Evolutionary conservation across 1,284 basidiomycete species (phyloP).

Genomic region (Marasmius sp.): DNA sequence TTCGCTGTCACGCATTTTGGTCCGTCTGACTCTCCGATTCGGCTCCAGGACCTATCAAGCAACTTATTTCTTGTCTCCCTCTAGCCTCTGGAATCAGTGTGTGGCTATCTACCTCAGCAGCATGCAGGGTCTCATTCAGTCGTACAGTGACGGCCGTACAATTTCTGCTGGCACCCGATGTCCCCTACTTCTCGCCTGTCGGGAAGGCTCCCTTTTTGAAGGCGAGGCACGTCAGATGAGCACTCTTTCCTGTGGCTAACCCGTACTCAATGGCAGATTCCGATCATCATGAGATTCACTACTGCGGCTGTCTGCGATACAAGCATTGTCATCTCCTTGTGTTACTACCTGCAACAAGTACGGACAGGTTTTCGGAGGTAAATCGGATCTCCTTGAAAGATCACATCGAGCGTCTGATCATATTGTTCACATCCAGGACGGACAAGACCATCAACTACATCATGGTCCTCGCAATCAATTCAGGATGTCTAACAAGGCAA

Average conservation of each 20-base stretch:
- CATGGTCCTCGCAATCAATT: conserved; percentile 31
- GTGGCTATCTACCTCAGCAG: neutral
- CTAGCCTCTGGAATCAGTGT: conserved; percentile 29
- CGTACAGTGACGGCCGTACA: conserved; percentile 25
- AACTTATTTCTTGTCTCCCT: neutral
- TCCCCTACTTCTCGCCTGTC: conserved; percentile 16
- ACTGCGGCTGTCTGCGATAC: conserved; percentile 33
- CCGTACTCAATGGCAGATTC: conserved; percentile 16
- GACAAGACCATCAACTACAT: conserved; percentile 33
- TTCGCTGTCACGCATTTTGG: conserved; percentile 29
- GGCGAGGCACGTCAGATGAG: conserved; percentile 10
- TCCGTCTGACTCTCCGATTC: conserved; percentile 10
- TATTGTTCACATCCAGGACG: conserved; percentile 17
- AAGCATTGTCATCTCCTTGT: conserved; percentile 27
- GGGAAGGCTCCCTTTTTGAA: conserved; percentile 23
- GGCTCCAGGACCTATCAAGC: neutral
- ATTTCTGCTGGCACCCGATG: conserved; percentile 17
- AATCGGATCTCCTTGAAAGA: neutral
- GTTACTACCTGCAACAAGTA: conserved; percentile 29
- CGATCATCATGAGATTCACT: conserved; percentile 27
- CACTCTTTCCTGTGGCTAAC: neutral
- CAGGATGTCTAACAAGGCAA: conserved; percentile 30
- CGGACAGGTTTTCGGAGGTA: conserved; percentile 31
- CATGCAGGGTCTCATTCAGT: neutral
- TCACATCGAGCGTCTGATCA: neutral